phyloP scores from a whole-genome alignment of 176 grass and related monocot genomes.

The Guadua angustifolia region DNA sequence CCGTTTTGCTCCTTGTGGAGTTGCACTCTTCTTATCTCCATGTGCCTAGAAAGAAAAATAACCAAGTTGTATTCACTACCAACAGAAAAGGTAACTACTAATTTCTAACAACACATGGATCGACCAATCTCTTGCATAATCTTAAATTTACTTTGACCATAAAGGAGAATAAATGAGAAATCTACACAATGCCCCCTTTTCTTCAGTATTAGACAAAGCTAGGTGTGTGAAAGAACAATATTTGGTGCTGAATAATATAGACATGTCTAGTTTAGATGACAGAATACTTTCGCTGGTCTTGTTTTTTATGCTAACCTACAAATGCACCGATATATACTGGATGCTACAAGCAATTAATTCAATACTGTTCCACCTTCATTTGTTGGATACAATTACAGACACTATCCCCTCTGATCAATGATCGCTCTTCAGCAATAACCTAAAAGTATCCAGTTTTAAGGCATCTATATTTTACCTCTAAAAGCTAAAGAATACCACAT shows the following conservation, averaged over 20 bases:
- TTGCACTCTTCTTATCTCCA: slow-evolving; percentile 45
- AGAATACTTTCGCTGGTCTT: background rate
- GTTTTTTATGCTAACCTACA: background rate
- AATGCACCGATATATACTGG: too few relatives aligned
- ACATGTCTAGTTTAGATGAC: background rate
- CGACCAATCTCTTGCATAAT: background rate
- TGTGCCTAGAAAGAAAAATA: slow-evolving; percentile 35
- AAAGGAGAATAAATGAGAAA: background rate
- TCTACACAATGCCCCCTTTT: background rate
- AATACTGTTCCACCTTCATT: background rate
- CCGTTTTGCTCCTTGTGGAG: slow-evolving; percentile 29
- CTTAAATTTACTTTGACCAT: background rate
- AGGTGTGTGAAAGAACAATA: too few relatives aligned
- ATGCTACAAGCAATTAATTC: background rate
- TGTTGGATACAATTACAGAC: background rate
- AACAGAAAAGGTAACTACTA: background rate
- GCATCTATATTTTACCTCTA: background rate
- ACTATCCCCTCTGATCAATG: background rate
- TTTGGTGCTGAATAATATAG: too few relatives aligned
- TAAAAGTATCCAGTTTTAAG: background rate
- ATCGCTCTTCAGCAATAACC: background rate
- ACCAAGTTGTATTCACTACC: background rate
- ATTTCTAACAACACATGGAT: background rate
- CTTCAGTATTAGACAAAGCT: too few relatives aligned
- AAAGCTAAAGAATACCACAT: background rate